phyloP scores from a whole-genome alignment of 1,284 basidiomycete genomes.

The Papiliotrema laurentii region DNA sequence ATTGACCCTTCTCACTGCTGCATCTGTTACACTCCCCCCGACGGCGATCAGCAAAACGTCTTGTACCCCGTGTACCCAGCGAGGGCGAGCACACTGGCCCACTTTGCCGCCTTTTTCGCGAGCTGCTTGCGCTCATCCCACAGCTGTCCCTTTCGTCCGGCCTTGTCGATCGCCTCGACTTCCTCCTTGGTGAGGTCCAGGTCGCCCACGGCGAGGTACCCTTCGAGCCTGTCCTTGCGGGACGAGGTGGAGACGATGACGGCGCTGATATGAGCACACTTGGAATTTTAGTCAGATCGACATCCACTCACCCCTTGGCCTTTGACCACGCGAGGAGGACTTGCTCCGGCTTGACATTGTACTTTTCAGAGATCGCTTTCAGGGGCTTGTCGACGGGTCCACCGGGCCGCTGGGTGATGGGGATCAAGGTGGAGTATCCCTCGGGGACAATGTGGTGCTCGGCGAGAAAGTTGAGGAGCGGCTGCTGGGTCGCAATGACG shows the following conservation, averaged over 20 bases:
- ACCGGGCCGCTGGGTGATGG: slow-evolving; percentile 59
- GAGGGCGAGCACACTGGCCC: background rate
- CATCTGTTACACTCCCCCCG: too few species aligned
- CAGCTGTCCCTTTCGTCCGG: slow-evolving; percentile 31
- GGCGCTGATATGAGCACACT: slow-evolving; percentile 16
- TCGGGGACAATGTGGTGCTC: slow-evolving; percentile 62
- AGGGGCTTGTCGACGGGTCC: slow-evolving; percentile 65
- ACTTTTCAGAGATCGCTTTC: slow-evolving; percentile 55
- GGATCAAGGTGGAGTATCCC: slow-evolving; percentile 63
- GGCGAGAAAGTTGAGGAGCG: slow-evolving; percentile 57
- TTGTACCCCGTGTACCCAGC: slow-evolving; percentile 1
- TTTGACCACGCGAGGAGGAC: slow-evolving; percentile 55
- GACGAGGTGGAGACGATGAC: slow-evolving; percentile 63
- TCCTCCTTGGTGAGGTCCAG: slow-evolving; percentile 44
- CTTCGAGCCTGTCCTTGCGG: slow-evolving; percentile 58
- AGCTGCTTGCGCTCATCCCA: slow-evolving; percentile 3
- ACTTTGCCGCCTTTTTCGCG: background rate
- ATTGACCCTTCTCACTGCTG: too few species aligned
- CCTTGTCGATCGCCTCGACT: slow-evolving; percentile 44
- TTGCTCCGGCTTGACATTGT: slow-evolving; percentile 60
- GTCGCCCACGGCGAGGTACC: slow-evolving; percentile 60
- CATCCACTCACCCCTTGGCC: slow-evolving; percentile 29
- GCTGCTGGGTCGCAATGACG: slow-evolving; percentile 57
- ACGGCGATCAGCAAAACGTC: too few species aligned
- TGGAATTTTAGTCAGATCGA: background rate